phyloP scores from a whole-genome alignment of 2,329 filamentous ascomycete species.

The Uncinocarpus reesii region DNA sequence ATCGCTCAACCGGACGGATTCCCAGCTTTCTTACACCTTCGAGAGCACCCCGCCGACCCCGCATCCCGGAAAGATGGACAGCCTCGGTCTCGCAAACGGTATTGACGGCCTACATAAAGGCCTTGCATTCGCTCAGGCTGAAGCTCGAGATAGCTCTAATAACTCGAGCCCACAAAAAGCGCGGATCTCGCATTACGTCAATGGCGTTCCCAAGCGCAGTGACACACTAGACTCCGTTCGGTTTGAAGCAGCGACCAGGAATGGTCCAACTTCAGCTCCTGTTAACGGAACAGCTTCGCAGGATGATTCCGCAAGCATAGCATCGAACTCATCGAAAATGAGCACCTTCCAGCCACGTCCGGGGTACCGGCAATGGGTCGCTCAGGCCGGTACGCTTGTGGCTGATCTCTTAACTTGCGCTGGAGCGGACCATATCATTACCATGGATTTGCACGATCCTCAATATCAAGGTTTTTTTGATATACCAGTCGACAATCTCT shows the following conservation, averaged over 20 bases:
- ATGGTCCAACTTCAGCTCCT: constrained; percentile 24
- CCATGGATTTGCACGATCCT: constrained; percentile 91
- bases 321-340: constrained; percentile 41
- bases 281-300: constrained; percentile 46
- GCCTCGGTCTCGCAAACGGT: constrained; percentile 55
- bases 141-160: constrained; percentile 33
- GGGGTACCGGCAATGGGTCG: constrained; percentile 97
- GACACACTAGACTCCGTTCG: constrained; percentile 32
- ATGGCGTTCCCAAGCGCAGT: constrained; percentile 30
- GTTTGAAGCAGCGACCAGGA: constrained; percentile 21
- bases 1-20: constrained; percentile 32
- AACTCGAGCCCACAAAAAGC: constrained; percentile 36
- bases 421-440: constrained; percentile 92
- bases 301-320: constrained; percentile 54
- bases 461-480: constrained; percentile 99
- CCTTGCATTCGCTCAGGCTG: constrained; percentile 57
- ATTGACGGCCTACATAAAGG: constrained; percentile 61
- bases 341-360: constrained; percentile 69
- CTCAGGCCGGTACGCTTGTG: constrained; percentile 87
- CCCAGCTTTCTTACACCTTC: constrained; percentile 65
- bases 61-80: constrained; percentile 58
- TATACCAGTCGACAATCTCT: constrained; percentile 95
- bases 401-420: constrained; percentile 91
- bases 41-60: constrained; percentile 87
- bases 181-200: constrained; percentile 31